Conservation (phyloP, 108 stramenopile species). For the Cyclotella distinguenda region DNA sequence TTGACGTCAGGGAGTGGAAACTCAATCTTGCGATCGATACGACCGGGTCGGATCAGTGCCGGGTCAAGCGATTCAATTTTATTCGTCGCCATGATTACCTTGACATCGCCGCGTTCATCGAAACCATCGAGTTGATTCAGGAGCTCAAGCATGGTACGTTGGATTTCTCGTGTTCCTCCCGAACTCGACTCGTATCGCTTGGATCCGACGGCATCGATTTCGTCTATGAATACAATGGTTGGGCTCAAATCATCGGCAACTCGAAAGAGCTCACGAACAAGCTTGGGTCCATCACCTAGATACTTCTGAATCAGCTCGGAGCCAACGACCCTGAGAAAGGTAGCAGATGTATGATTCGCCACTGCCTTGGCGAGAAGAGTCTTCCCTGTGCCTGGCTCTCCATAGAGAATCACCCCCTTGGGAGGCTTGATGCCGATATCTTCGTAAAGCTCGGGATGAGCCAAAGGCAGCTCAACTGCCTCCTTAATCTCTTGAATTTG, state of each 20-base stretch:
- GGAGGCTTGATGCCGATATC: constrained; percentile 97
- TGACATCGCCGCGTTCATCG: constrained; percentile 97
- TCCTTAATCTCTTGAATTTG: constrained; percentile 99
- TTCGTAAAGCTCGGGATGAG: constrained; percentile 99
- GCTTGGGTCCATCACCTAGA: constrained; percentile 98
- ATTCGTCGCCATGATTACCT: constrained; percentile 99
- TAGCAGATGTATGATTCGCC: constrained; percentile 98
- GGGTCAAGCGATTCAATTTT: constrained; percentile 98
- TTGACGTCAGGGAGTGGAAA: constrained; percentile 97
- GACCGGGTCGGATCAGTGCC: constrained; percentile 97
- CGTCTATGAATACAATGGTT: constrained; percentile 99
- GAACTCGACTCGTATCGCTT: constrained; percentile 97
- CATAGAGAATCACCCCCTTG: constrained; percentile 98
- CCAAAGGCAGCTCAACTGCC: constrained; percentile 98
- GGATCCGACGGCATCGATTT: constrained; percentile 98
- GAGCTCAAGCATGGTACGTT: constrained; percentile 99
- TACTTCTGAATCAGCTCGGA: constrained; percentile 99
- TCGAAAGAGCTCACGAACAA: constrained; percentile 97
- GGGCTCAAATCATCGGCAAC: constrained; percentile 95
- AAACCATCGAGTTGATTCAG: constrained; percentile 99
- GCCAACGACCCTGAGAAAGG: constrained; percentile 96
- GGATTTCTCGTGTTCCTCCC: constrained; percentile 97
- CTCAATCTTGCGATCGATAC: constrained; percentile 99
- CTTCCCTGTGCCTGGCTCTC: constrained; percentile 98
- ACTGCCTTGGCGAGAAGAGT: constrained; percentile 98